phyloP scores from a whole-genome alignment of 805 yeast species.

The Ogataea salicorniae region DNA sequence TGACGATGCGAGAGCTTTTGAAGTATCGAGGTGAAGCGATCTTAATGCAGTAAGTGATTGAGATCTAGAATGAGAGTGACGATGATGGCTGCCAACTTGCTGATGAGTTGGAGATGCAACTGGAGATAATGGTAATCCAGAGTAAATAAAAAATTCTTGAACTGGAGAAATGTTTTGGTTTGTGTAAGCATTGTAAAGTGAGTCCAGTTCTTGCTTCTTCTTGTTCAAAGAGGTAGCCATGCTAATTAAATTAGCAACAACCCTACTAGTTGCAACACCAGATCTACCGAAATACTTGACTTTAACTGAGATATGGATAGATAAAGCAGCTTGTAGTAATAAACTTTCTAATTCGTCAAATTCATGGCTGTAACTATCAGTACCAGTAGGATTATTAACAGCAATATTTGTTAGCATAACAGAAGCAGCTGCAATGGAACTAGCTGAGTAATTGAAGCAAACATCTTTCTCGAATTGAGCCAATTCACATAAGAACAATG shows the following conservation, averaged over 20 bases:
- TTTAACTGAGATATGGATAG: conserved; percentile 22
- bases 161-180: conserved; percentile 12
- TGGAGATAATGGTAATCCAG: conserved; percentile 3
- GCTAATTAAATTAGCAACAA: conserved; percentile 21
- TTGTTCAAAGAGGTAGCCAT: conserved; percentile 22
- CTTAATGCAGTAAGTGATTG: conserved; percentile 21
- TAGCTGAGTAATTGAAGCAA: conserved; percentile 43
- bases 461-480: conserved; percentile 57
- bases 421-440: conserved; percentile 48
- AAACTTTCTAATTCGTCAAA: conserved; percentile 26
- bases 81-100: conserved; percentile 10
- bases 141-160: conserved; percentile 18
- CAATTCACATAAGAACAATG: conserved; percentile 61
- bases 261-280: conserved; percentile 11
- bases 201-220: conserved; percentile 20
- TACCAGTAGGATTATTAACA: conserved; percentile 35
- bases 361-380: conserved; percentile 26
- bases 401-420: conserved; percentile 42
- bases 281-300: conserved; percentile 21
- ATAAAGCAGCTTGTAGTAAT: conserved; percentile 21
- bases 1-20: conserved; percentile 4
- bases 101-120: conserved; percentile 25
- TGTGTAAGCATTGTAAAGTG: conserved; percentile 8
- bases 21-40: conserved; percentile 17
- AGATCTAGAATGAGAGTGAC: conserved; percentile 17